Base-by-base conservation (phyloP, 768 basidiomycete species). In the Russula compacta region DNA sequence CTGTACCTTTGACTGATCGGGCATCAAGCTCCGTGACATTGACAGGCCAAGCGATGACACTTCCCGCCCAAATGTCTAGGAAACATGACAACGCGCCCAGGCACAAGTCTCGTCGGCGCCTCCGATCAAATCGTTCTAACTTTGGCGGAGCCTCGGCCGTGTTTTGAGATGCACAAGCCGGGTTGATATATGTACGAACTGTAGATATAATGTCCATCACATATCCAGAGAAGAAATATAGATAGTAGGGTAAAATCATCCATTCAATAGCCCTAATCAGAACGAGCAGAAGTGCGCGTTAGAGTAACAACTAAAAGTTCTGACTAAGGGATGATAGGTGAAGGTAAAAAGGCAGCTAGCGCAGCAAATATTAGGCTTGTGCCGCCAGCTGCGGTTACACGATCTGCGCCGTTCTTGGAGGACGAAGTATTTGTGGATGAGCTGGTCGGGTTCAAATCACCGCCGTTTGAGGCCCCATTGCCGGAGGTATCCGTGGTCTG, bases 141-240 rank as follows among this genome's bases (percentile, higher is more conserved):
- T 29, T 29, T 29, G 24, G 24, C 24, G 24, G 24, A 29, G 24
- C 24, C 24, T 29, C 24, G 24, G 24, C 24, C 3, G 24, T 29
- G 24, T 29, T 29, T 29, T 0, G 44, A 4, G 46, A 47, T 19
- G 24, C 29, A 29, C 47, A 4, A 8, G 7, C 14, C 6, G 6
- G 19, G 9, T 48, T 49, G 29, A 19, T 29, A 38, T 32, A 56
- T 43, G 49, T 17, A 56, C 1, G 24, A n/a, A 46, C 35, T 44
- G 36, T 61, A 39, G 32, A 12, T 39, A 56, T 56, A 39, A 56
- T 29, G 60, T 61, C 60, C 60, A 21, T 61, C 35, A 46, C 53
- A 56, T 44, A 35, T 56, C 48, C 49, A 33, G 33, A 35, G 32
- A 21, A 9, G 11, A 8, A 55, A 56, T 24, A 33, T 15, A 61